Base-by-base conservation (phyloP, 1,139 yeast species). In the Hemisphaericaspora subhashii region DNA sequence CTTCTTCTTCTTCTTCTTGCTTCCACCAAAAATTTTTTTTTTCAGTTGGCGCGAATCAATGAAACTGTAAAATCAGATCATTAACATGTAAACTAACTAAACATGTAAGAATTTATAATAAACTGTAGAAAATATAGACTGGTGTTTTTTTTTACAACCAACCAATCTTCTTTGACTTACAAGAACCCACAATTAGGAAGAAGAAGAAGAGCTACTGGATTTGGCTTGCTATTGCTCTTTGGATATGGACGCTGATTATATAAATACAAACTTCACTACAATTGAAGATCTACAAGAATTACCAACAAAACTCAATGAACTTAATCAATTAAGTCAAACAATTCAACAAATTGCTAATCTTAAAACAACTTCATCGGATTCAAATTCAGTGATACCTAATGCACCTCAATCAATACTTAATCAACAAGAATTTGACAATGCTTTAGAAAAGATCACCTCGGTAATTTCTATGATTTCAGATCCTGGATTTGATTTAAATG, bases 261-360 rank as follows among this genome's bases (percentile, higher is more conserved):
- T 68, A 32, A 66, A 68, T 46, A 48, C 53, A 13, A 53, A 52
- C 38, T 54, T 64, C 39, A 48, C 63, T 9, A 49, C 61, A 2
- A 30, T 66, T 9, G 54, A 46, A 10, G 72, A 66, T 43, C 51
- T 68, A 39, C 49, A 44, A 7, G 40, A 29, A 5, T 35, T 66
- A 5, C 62, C 61, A 33, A 42, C 42, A 3, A 49, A 43, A 27
- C 51, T 63, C 11, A 37, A 47, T 2, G 54, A 49, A 16, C 49
- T 64, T n/a, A 54, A 53, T 32, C 40, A 41, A 4, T 33, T 42
- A 16, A 49, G 52, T 24, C 25, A 31, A 4, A 38, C 43, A 16
- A 46, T 55, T 12, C 47, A 52, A n/a, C 48, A 43, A 13, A 31
- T 34, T 22, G 42, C 43, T 10, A 12, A 35, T 21, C 21, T 36